Base-by-base conservation (phyloP, 345 rosid species). In the Xanthoceras sorbifolium region DNA sequence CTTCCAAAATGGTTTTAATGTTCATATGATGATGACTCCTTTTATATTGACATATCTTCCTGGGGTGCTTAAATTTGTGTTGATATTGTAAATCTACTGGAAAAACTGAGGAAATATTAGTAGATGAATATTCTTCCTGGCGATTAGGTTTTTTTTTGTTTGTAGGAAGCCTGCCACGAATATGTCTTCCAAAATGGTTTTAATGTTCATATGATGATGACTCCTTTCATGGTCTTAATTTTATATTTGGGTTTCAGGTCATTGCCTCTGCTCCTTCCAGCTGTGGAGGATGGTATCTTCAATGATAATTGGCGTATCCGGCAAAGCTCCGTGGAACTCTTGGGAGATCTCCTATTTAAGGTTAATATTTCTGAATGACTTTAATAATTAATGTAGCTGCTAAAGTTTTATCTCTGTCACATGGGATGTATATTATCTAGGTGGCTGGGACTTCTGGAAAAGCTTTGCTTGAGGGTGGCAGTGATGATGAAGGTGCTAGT, bases 361-460 rank as follows among this genome's bases (percentile, higher is more conserved):
- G 99, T 93, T 79, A 34, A 67, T 71, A 54, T 15, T 73, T 64
- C 42, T 48, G 73, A 34, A 34, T 36, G 40, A 54, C n/a, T 66
- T 67, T 36, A 26, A 20, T 52, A 23, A 31, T 50, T 50, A 9
- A 26, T 26, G 12, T 57, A 5, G 34, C 29, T 52, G 36, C 38
- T 44, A 65, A n/a, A 38, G 57, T 66, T 76, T 63, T 61, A 64
- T 31, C 60, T 57, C 17, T 26, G 5, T 52, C 22, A 55, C 22
- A 14, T 26, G 18, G 46, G 59, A 46, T 73, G 25, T 72, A 50
- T 76, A 63, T 74, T 34, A 29, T 79, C 66, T 81, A 96, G 99
- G 98, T 96, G 88, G 99, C 98, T 86, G 99, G 99, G 76, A 93
- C 99, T 76, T 92, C 99, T 44, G 99, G 99, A 42, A 96, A 96